These are phyloP conservation scores for Esteya vermicola DNA, from an alignment of 2,329 filamentous ascomycete genomes.

Conservation along the genomic window DNA sequence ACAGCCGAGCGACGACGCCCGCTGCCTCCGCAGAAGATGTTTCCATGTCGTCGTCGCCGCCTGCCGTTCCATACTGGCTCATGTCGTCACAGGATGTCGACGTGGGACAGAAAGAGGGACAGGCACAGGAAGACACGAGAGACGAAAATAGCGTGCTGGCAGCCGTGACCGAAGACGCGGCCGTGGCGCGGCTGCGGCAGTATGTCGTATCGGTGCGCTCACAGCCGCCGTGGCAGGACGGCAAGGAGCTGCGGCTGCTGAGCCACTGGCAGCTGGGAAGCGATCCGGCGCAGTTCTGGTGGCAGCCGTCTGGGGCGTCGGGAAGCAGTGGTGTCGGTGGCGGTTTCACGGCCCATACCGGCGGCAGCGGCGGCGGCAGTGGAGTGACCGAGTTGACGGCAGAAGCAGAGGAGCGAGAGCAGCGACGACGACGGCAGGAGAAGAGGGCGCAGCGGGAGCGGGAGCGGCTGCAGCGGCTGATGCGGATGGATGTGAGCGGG, in stretches of 20 bases:
- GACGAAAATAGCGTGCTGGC: not conserved
- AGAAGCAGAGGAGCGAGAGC: slow-evolving; percentile 11
- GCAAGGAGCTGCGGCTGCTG: slow-evolving; percentile 16
- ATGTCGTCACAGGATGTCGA: slow-evolving; percentile 3
- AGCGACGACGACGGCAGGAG: slow-evolving; percentile 15
- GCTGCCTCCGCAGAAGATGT: not conserved
- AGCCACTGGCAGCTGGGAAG: slow-evolving; percentile 21
- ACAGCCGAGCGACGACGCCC: not conserved
- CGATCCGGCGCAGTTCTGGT: slow-evolving; percentile 19
- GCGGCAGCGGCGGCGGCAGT: not conserved
- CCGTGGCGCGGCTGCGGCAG: slow-evolving; percentile 19
- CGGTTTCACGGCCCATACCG: too few species aligned
- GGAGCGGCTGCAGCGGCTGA: slow-evolving; percentile 8
- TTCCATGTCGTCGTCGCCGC: slow-evolving; percentile 6
- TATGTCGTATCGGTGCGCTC: slow-evolving; percentile 18
- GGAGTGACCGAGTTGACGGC: slow-evolving; percentile 6
- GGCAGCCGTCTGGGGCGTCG: slow-evolving; percentile 8
- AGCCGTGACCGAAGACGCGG: slow-evolving; percentile 10
- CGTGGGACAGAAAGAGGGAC: not conserved
- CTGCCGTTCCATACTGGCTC: slow-evolving; percentile 1
- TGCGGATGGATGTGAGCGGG: not conserved
- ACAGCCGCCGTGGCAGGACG: slow-evolving; percentile 11
- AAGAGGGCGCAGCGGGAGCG: slow-evolving; percentile 12
- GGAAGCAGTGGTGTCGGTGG: not conserved
- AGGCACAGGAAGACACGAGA: not conserved